Evolutionary conservation across 495 filamentous ascomycete genomes (phyloP).

Genomic region (Xylaria longipes): DNA sequence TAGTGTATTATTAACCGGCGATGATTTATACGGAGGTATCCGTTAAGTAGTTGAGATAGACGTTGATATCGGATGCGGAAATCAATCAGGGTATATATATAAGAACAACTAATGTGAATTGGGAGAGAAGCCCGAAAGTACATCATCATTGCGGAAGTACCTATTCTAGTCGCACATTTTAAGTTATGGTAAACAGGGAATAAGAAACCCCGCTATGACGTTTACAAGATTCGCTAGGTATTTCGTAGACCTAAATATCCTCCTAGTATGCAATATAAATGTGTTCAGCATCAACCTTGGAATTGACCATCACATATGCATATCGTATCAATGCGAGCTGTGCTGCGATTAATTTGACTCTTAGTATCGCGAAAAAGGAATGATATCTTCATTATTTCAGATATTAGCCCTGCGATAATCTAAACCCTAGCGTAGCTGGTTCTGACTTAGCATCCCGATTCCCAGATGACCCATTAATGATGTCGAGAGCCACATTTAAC

Average conservation of each 20-base stretch:
- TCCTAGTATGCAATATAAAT: no score
- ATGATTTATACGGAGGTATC: neutral
- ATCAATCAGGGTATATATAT: no score
- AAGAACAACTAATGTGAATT: neutral
- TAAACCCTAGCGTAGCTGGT: neutral
- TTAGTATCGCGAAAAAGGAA: neutral
- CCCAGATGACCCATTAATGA: neutral
- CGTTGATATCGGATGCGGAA: no score
- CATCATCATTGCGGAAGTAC: neutral
- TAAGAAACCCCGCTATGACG: conserved; percentile 4
- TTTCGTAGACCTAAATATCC: no score
- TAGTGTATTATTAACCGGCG: no score
- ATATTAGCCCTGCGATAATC: neutral
- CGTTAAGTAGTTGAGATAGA: no score
- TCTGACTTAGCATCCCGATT: neutral
- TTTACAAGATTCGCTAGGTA: no score
- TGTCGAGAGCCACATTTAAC: neutral
- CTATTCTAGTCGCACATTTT: neutral
- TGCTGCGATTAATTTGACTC: neutral
- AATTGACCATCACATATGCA: no score
- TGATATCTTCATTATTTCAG: neutral
- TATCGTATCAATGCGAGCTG: neutral
- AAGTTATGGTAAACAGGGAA: neutral
- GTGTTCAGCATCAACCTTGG: no score
- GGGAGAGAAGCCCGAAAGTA: neutral